Percentiles rank a stretch among this genome's conserved stretches.
Evolutionary conservation across 2,329 filamentous ascomycete species (phyloP).

Genomic region (Curvularia sp.): DNA sequence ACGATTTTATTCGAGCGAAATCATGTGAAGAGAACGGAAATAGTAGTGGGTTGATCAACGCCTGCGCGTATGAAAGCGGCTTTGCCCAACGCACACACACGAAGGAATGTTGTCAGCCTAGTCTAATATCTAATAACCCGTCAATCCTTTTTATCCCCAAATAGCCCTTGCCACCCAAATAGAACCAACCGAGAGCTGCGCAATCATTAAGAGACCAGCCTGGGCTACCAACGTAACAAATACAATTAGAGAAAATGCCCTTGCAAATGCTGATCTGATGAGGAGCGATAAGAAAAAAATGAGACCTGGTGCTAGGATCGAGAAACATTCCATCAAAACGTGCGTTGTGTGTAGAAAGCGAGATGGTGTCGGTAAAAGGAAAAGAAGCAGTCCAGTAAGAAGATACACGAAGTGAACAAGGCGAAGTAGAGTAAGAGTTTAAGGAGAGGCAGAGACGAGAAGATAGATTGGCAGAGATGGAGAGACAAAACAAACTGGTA

Average conservation of each 20-base stretch:
- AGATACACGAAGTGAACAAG: constrained; percentile 10
- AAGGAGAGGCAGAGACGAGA: not conserved
- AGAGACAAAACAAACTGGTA: constrained; percentile 9
- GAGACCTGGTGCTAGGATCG: not conserved
- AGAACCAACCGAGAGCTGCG: not conserved
- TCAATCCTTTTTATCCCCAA: not conserved
- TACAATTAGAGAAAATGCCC: not conserved
- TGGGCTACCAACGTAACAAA: not conserved
- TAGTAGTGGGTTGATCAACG: not conserved
- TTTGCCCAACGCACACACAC: not conserved
- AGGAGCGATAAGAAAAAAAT: not conserved
- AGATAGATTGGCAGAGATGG: not conserved
- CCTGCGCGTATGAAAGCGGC: not conserved
- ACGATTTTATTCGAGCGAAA: not conserved
- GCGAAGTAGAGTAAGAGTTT: not conserved
- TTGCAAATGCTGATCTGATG: not conserved
- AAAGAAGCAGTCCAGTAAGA: not conserved
- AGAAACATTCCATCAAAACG: not conserved
- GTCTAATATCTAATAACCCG: not conserved
- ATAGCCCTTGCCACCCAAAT: not conserved
- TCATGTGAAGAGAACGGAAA: not conserved
- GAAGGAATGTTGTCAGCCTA: not conserved
- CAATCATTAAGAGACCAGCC: not conserved
- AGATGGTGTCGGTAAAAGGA: not conserved
- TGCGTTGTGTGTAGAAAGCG: not conserved